Percentiles rank a stretch among this genome's conserved stretches.
Evolutionary conservation across 2,329 filamentous ascomycete species (phyloP).

Genomic region (Colletotrichum musae): DNA sequence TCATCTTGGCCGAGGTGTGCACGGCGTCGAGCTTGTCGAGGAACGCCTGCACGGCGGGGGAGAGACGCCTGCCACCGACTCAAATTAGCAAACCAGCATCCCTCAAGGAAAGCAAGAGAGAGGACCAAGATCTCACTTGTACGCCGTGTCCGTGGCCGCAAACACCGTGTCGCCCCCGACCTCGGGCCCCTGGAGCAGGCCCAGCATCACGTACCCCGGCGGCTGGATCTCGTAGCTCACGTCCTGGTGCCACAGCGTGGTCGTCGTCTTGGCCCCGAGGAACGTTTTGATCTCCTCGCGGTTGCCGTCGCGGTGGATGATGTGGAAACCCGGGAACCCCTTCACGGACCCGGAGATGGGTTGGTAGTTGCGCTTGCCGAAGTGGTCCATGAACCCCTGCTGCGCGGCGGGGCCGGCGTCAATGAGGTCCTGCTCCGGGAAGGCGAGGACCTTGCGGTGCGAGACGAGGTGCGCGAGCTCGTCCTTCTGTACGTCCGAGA

Average conservation of each 20-base stretch:
- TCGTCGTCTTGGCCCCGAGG: slow-evolving; percentile 55
- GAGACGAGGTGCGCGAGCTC: slow-evolving; percentile 60
- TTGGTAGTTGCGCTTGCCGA: slow-evolving; percentile 61
- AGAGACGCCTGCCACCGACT: slow-evolving; percentile 46
- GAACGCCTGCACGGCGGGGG: slow-evolving; percentile 50
- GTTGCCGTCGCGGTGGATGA: slow-evolving; percentile 61
- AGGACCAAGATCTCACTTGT: slow-evolving; percentile 49
- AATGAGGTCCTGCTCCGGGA: slow-evolving; percentile 65
- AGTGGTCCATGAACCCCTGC: slow-evolving; percentile 60
- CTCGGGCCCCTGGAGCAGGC: slow-evolving; percentile 63
- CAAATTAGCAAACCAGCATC: no score
- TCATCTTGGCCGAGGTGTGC: slow-evolving; percentile 61
- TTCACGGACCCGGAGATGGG: slow-evolving; percentile 58
- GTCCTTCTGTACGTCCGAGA: slow-evolving; percentile 62
- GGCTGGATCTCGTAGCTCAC: slow-evolving; percentile 64
- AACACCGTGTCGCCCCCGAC: slow-evolving; percentile 64
- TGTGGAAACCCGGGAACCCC: slow-evolving; percentile 59
- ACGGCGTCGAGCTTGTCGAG: slow-evolving; percentile 50
- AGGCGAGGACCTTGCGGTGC: slow-evolving; percentile 61
- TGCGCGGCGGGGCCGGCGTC: slow-evolving; percentile 58
- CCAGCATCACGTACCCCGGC: slow-evolving; percentile 62
- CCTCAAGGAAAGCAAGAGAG: no score
- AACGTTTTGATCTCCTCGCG: slow-evolving; percentile 48
- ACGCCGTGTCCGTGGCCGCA: slow-evolving; percentile 59
- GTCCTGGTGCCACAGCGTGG: slow-evolving; percentile 63